A percentile compares a stretch with the other conserved stretches of the same genome.
Evolutionary conservation across 2,329 filamentous ascomycete species (phyloP).

Genomic region (Aspergillus sp.): DNA sequence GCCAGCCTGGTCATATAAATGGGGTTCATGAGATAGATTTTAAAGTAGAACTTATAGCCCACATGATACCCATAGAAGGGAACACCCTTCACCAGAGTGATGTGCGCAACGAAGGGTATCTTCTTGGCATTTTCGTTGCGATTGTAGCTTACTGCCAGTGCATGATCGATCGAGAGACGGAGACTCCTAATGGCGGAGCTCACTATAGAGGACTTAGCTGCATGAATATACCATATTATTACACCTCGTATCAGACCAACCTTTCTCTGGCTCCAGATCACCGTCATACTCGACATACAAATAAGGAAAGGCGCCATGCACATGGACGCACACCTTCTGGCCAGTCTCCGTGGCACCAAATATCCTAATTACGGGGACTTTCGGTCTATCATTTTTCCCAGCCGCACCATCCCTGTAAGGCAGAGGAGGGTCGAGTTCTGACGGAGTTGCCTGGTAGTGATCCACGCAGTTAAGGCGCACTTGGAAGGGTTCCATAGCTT

Average conservation of each 20-base stretch:
- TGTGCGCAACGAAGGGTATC: conserved; percentile 78
- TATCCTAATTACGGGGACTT: conserved; percentile 81
- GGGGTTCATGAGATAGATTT: conserved; percentile 92
- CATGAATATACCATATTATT: neutral
- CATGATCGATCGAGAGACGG: conserved; percentile 87
- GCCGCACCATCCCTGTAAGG: conserved; percentile 64
- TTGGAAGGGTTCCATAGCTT: conserved; percentile 73
- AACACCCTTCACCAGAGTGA: conserved; percentile 87
- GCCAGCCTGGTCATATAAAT: conserved; percentile 81
- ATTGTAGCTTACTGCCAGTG: conserved; percentile 80
- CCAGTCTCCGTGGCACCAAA: conserved; percentile 94
- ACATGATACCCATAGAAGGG: conserved; percentile 97
- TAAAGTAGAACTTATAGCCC: conserved; percentile 86
- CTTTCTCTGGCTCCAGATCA: conserved; percentile 64
- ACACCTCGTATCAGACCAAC: conserved; percentile 50
- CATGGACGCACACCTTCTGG: conserved; percentile 92
- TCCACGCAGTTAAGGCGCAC: conserved; percentile 95
- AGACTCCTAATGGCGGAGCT: conserved; percentile 74
- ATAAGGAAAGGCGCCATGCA: conserved; percentile 95
- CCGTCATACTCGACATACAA: conserved; percentile 87
- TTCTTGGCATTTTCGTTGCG: conserved; percentile 71
- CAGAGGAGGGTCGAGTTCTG: conserved; percentile 77
- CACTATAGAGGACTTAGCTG: conserved; percentile 53
- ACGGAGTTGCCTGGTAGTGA: conserved; percentile 81
- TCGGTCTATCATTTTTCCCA: conserved; percentile 64